Percentiles rank a stretch among this genome's conserved stretches.
These are phyloP conservation scores for Bimuria novae-zelandiae DNA, from an alignment of 2,329 filamentous ascomycete species.

Conservation along the genomic window DNA sequence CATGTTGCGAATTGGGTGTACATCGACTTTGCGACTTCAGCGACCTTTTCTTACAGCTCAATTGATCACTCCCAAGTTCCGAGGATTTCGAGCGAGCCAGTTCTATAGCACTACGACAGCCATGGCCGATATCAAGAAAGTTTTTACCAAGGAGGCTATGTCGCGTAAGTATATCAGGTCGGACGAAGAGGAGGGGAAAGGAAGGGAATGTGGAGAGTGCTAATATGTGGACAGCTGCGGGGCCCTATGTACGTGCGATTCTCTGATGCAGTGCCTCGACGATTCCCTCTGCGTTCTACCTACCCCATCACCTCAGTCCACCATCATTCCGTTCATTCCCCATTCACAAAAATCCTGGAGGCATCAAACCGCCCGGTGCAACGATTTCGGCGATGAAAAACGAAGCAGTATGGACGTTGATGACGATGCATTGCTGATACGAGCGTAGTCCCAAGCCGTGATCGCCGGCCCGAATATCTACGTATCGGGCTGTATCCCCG, in stretches of 20 bases:
- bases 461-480: slow-evolving; percentile 70
- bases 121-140: slow-evolving; percentile 52
- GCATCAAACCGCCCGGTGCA: too few relatives aligned
- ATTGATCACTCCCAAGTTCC: neutral
- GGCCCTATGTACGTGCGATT: slow-evolving; percentile 49
- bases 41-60: neutral
- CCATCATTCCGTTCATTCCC: too few relatives aligned
- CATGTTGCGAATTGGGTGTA: neutral
- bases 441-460: slow-evolving; percentile 60
- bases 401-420: too few relatives aligned
- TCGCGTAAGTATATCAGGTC: slow-evolving; percentile 51
- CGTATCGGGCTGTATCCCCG: slow-evolving; percentile 78
- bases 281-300: too few relatives aligned
- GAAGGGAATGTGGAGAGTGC: neutral
- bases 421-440: too few relatives aligned
- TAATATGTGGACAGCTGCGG: slow-evolving; percentile 40
- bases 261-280: too few relatives aligned
- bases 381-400: too few relatives aligned
- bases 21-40: neutral
- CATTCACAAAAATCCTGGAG: too few relatives aligned
- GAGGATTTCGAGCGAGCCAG: neutral
- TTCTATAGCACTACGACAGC: slow-evolving; percentile 12
- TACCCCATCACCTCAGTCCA: too few relatives aligned
- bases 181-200: neutral
- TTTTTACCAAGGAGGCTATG: slow-evolving; percentile 49